A percentile compares a stretch with the other conserved stretches of the same genome.
These are phyloP conservation scores for Irineochytrium annulatum DNA, from an alignment of 192 early-diverging fungal species.

Conservation along the genomic window DNA sequence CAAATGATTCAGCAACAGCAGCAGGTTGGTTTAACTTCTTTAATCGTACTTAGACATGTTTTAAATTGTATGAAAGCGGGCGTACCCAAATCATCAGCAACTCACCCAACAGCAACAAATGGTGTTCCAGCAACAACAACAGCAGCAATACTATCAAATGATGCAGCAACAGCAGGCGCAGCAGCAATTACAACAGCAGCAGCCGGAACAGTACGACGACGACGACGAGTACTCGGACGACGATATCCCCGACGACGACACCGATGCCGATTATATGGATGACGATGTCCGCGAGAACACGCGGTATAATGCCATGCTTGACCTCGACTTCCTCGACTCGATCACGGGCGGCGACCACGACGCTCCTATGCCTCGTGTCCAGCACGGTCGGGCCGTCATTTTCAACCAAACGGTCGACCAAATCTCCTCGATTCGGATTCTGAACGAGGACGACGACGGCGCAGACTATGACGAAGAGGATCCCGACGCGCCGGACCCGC, in stretches of 20 bases:
- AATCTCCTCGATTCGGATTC: neutral
- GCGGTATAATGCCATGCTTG: slow-evolving; percentile 35
- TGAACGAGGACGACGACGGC: slow-evolving; percentile 1
- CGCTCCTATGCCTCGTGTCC: slow-evolving; percentile 14
- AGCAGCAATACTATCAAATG: neutral
- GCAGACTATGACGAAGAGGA: slow-evolving; percentile 14
- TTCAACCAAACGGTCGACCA: slow-evolving; percentile 13
- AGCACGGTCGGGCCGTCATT: slow-evolving; percentile 9
- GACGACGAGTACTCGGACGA: slow-evolving; percentile 21
- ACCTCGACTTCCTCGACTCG: slow-evolving; percentile 22
- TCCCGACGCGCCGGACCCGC: slow-evolving; percentile 1
- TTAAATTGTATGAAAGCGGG: too few species aligned
- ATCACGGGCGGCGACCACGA: slow-evolving; percentile 29
- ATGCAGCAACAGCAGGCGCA: slow-evolving; percentile 4
- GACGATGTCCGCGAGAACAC: slow-evolving; percentile 37
- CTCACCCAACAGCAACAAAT: slow-evolving; percentile 4
- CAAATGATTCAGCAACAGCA: neutral
- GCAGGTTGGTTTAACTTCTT: too few species aligned
- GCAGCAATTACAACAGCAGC: slow-evolving; percentile 1
- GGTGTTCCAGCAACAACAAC: slow-evolving; percentile 1
- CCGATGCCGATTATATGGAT: slow-evolving; percentile 24
- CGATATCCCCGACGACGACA: slow-evolving; percentile 11
- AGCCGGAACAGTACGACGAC: neutral
- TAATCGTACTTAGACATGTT: too few species aligned
- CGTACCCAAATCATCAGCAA: neutral